phyloP scores from a whole-genome alignment of 1,139 yeast genomes.

The Cylindricascospora bacillispora region DNA sequence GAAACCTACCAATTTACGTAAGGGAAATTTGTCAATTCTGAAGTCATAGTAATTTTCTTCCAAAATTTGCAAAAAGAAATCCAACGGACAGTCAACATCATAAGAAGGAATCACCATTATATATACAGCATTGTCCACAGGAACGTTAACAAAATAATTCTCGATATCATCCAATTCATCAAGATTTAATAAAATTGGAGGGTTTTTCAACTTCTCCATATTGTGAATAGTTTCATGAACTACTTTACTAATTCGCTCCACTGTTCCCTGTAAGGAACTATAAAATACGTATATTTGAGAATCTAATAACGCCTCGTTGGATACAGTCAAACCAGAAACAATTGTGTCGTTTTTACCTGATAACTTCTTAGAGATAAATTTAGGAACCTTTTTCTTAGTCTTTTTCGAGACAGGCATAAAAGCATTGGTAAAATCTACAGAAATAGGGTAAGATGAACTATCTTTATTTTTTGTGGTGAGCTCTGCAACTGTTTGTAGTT shows the following conservation, averaged over 20 bases:
- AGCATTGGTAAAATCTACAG: conserved; percentile 33
- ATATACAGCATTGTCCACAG: conserved; percentile 43
- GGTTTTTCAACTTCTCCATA: conserved; percentile 28
- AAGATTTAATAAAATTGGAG: conserved; percentile 51
- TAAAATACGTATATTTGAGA: conserved; percentile 50
- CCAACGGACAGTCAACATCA: conserved; percentile 87
- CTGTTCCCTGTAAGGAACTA: conserved; percentile 75
- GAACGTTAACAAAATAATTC: conserved; percentile 61
- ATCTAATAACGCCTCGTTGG: conserved; percentile 22
- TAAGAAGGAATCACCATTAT: conserved; percentile 76
- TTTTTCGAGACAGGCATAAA: conserved; percentile 11
- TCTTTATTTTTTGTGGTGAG: conserved; percentile 1
- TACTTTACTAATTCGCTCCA: conserved; percentile 53
- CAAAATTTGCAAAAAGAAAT: conserved; percentile 70
- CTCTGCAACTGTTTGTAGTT: too few relatives aligned
- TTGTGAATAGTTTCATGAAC: conserved; percentile 23
- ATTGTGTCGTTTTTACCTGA: conserved; percentile 15
- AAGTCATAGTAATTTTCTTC: conserved; percentile 76
- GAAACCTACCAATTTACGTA: conserved; percentile 57
- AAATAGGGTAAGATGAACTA: conserved; percentile 16
- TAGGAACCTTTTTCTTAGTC: conserved; percentile 13
- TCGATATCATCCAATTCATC: conserved; percentile 82
- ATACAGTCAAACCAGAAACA: conserved; percentile 24
- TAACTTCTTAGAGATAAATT: conserved; percentile 15
- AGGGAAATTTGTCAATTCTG: conserved; percentile 72